Base-by-base conservation (phyloP, 768 basidiomycete species). In the Termitomyces heimii region DNA sequence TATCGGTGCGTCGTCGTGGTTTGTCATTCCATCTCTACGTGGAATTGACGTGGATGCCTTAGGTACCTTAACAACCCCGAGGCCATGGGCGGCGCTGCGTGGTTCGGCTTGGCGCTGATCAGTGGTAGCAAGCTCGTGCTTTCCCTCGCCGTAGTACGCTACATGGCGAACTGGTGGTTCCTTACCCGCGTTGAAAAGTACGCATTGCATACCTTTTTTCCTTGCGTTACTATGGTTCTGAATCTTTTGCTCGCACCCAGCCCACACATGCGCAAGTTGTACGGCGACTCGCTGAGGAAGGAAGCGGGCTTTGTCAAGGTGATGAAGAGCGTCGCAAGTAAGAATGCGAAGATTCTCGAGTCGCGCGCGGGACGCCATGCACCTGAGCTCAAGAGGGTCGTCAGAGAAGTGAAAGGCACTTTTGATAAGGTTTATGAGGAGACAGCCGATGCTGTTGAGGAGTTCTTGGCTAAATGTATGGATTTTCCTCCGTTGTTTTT, bases 271-370 rank as follows among this genome's bases (percentile, higher is more conserved):
- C 85, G 83, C 60, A 94, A 92, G 68, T 78, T 98, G 20, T 99
- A 99, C 70, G 96, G 97, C 3, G 85, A 95, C 66, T 86, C 89
- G 14, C 76, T 99, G 13, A 86, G 97, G 61, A 93, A 94, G 71
- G 96, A 98, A 57, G 96, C 95, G 1, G 97, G 97, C 52, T 90
- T 98, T 61, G 92, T 96, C 64, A 97, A 98, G 75, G 95, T 98
- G n/a, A 87, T 99, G 71, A 95, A 94, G 73, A 90, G 81, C 58
- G 92, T 95, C 10, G 94, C 94, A 4, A 85, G 80, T 66, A 88
- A 86, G 74, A 92, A 93, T 60, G 91, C 85, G 0, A 80, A 82
- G 29, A 77, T 89, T 7, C 68, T 96, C 26, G 90, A 92, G 65
- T 82, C 80, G 10, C 81, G 83, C 31, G 90, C 91, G 12, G 87